Base-by-base conservation (phyloP, 805 yeast species). In the Metschnikowia vanudenii region DNA sequence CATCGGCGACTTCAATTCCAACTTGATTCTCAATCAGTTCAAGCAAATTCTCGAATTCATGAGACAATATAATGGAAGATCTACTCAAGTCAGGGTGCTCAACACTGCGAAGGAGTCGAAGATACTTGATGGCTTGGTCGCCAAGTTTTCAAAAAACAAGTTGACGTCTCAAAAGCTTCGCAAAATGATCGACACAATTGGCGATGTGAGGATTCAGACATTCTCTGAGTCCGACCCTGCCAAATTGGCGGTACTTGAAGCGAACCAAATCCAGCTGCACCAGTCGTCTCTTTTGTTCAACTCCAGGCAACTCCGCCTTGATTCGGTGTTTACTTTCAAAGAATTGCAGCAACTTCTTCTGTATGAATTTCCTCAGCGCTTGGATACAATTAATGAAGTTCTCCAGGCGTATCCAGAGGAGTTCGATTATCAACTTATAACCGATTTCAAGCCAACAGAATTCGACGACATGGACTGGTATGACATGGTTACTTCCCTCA, bases 1-100 rank as follows among this genome's bases (percentile, higher is more conserved):
- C 10, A 69, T 82, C 43, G 94, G 88, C 31, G 79, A 82, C 55
- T 75, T 84, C 46, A 64, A 68, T 22, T 56, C 70, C 2, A 26
- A 52, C 2, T 37, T 57, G 4, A 66, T 76, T 7, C 54, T 75
- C 24, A 50, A 63, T 4, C 88, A 84, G 58, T 56, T 85, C 9
- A 42, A 62, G 17, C 67, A 67, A 28, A 49, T 75, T 0, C 51
- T 75, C 29, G 52, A 62, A 33, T 49, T 58, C 43, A 41, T 62
- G 55, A 39, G 55, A 39, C 26, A 53, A 9, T 52, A 63, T 14
- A 54, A 57, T 13, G 46, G 52, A 13, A 32, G 46, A 20, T 69
- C 73, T 13, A 52, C 76, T 1, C 79, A 73, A 47, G 51, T 78
- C 9, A 57, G 71, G 34, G 53, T 71, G 2, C 16, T 69, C 14